Base-by-base conservation (phyloP, 768 basidiomycete species). In the Boletales sp. region DNA sequence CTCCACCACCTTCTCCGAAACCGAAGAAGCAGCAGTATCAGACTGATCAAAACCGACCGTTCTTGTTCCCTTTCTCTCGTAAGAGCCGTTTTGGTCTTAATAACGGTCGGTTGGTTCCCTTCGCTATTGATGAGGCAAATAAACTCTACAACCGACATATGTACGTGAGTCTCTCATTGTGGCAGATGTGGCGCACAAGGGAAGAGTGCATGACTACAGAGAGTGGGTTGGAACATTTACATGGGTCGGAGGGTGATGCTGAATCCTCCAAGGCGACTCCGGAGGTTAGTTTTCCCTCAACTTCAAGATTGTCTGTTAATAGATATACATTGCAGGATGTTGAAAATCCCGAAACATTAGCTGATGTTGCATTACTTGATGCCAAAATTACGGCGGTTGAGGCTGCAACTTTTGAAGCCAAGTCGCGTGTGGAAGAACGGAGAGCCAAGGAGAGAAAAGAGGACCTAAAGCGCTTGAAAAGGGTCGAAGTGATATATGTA, bases 11-110 rank as follows among this genome's bases (percentile, higher is more conserved):
- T 8, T 80, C 83, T 32, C 89, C 84, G 2, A 97, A 95, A 63
- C 92, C 90, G 10, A 99, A 99, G 74, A 97, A 98, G 66, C 95
- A 95, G 64, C 92, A 95, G 65, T 99, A 92, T 66, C 96, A 98
- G 64, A 99, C 96, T 0, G 96, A 99, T 68, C 96, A 94, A 65
- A 83, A 73, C 41, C 78, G 90, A 12, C 95, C 96, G 2, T 99
- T 98, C 66, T 72, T 98, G 53, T 94, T 99, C 66, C 96, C 96
- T 0, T 99, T 96, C 65, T 90, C 93, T 7, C 80, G 83, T n/a
- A 70, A 54, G 36, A 76, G 69, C 43, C 74, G 69, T 48, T 74
- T 74, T 46, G 73, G 80, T 28, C 50, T 64, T 41, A 77, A 79
- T 44, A 78, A 83, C 50, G 75, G 74, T 19, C 79, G 81, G 37